These are phyloP conservation scores for Saturnispora diversa DNA, from an alignment of 805 yeast genomes.

Conservation along the genomic window DNA sequence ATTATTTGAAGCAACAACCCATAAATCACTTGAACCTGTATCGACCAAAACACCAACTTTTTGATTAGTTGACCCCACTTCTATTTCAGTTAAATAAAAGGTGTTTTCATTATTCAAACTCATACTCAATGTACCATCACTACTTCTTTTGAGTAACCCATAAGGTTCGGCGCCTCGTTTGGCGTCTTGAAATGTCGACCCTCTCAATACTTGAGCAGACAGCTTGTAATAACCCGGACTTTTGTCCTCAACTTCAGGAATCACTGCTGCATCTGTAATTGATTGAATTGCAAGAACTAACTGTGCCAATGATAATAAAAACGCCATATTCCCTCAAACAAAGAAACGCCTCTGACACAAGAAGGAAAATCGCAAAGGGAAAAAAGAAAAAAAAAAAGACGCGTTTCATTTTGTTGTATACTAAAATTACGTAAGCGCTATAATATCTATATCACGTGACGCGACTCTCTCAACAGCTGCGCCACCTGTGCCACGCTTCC, in stretches of 20 bases:
- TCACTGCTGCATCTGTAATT: not conserved
- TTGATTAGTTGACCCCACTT: slow-evolving; percentile 53
- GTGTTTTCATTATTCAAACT: slow-evolving; percentile 32
- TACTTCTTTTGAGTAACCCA: slow-evolving; percentile 21
- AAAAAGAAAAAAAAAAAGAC: too few relatives aligned
- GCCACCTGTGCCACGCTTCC: slow-evolving; percentile 22
- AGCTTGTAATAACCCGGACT: slow-evolving; percentile 16
- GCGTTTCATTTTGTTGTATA: not conserved
- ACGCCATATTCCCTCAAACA: not conserved
- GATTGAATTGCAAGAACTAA: not conserved
- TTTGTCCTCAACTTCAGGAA: not conserved
- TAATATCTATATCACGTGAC: slow-evolving; percentile 8
- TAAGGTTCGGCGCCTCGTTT: slow-evolving; percentile 15
- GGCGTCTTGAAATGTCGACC: slow-evolving; percentile 8
- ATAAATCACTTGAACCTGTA: slow-evolving; percentile 70
- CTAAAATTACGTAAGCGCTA: too few relatives aligned
- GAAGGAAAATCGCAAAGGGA: too few relatives aligned
- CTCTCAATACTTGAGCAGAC: slow-evolving; percentile 18
- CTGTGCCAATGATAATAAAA: not conserved
- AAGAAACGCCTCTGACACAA: not conserved
- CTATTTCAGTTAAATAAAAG: slow-evolving; percentile 39
- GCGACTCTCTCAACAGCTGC: slow-evolving; percentile 9
- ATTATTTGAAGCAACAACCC: slow-evolving; percentile 49
- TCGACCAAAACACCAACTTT: slow-evolving; percentile 51
- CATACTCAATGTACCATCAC: slow-evolving; percentile 25